Evolutionary conservation across 169 alveolate species (phyloP), one percentile per base, ranked within the genome.

Genomic region (Plasmodium vinckei): DNA sequence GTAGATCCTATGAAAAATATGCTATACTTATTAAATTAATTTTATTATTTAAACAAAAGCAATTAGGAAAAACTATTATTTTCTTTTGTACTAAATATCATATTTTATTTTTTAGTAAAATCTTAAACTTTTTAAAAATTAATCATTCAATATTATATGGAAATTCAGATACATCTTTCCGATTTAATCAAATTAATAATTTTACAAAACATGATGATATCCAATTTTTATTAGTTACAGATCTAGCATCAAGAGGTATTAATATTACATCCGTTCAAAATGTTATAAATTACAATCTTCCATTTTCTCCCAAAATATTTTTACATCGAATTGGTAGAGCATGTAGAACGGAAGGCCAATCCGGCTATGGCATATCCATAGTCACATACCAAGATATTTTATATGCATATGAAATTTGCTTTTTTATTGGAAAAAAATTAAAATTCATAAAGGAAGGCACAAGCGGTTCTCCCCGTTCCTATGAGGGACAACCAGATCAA

Each of bases 301-400:
- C 99, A 0, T 96, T 21, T 95, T 95, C 98, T 27, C 94, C 99
- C 5, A 98, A 98, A 90, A 97, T 97, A 57, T 99, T 97, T 84
- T 96, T 99, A 39, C 99, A 99, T 92, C 92, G 99, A 84, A 99
- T 98, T 5, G 99, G 99, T 39, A 95, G 99, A 88, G 98, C 99
- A 0, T 99, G 99, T 10, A 95, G 99, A 49, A 4, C 0, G 4
- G 99, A 97, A n/a, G 97, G 95, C 33, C 95, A 96, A 60, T 93
- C 97, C 92, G 99, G 99, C 19, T 94, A 95, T 44, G 99, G 96
- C 88, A 94, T 97, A 12, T 98, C 98, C n/a, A 84, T 95, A 49
- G 94, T 97, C 9, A 88, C 94, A 33, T 94, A 94, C 92, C 98
- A 95, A 3, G 95, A 96, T 12, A 96, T 96, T 92, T 94, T 87